Evolutionary conservation across 176 grass and related monocot species (phyloP), one percentile per base, ranked within the genome.

Genomic region (Oropetium thomaeum): DNA sequence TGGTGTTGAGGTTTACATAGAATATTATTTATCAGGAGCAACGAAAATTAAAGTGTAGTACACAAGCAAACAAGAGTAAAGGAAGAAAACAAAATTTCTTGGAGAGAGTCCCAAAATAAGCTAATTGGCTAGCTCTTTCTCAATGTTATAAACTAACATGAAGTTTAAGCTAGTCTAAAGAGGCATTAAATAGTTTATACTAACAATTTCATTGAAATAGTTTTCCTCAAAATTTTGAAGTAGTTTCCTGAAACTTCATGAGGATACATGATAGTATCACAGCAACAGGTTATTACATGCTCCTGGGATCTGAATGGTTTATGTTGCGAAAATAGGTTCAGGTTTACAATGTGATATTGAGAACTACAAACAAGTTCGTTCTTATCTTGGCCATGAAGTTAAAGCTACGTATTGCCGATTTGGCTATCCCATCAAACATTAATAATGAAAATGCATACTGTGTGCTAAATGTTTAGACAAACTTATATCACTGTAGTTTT

Each of bases 311-410:
- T 51, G n/a, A 33, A 10, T 74, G 13, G 22, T 62, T 51, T 19
- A 11, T 62, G n/a, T 69, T 43, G 12, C 25, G 55, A 74, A 59
- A 62, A 81, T 60, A 17, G 34, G 27, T 62, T 19, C 51, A 44
- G 35, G 43, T 44, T 37, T 62, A 45, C 59, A 52, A 42, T 54
- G 15, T 28, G 5, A 40, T 67, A 41, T 28, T 67, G 34, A 41
- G 25, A 67, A 29, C 10, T 27, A 41, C 20, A 29, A 31, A 8
- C 51, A 58, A 64, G 26, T 27, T 44, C 45, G 23, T 67, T 83
- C 11, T 22, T 54, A 29, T 76, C 25, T 69, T 83, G 63, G 64
- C 19, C 54, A 62, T 77, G 34, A 43, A 52, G 45, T 25, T 48
- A 69, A 34, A 71, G 9, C 58, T 61, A 48, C 0, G 2, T 16